These are phyloP conservation scores for Cucurbita argyrosperma DNA, from an alignment of 306 rosid species.

Conservation along the genomic window DNA sequence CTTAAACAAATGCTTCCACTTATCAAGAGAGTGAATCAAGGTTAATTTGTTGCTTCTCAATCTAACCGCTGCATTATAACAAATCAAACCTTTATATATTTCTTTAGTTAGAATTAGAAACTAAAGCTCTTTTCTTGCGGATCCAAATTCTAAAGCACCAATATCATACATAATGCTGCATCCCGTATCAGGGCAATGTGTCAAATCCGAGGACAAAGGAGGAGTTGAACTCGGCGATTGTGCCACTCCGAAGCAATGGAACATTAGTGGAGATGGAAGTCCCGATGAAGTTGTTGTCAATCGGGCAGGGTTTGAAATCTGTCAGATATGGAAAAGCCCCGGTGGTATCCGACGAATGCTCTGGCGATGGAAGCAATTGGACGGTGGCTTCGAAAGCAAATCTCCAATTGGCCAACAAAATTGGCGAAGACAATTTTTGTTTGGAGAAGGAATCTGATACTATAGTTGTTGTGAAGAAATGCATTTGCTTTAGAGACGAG, in stretches of 20 bases:
- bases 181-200: conserved; percentile 23
- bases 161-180: conserved; percentile 25
- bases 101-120: too few relatives aligned
- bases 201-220: conserved; percentile 7
- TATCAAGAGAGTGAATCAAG: conserved; percentile 16
- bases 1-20: conserved; percentile 23
- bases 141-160: conserved; percentile 22
- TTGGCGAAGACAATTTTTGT: not conserved
- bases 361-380: conserved; percentile 22
- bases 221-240: conserved; percentile 25
- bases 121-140: not conserved
- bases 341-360: conserved; percentile 15
- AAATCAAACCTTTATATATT: too few relatives aligned
- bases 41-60: not conserved
- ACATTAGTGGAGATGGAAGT: conserved; percentile 13
- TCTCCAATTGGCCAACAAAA: conserved; percentile 29
- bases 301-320: conserved; percentile 18
- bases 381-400: conserved; percentile 12
- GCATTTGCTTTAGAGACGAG: conserved; percentile 26
- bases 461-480: not conserved
- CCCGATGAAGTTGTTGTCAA: conserved; percentile 15
- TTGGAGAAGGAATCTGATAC: too few relatives aligned
- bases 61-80: too few relatives aligned
- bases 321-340: conserved; percentile 17
- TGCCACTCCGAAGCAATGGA: conserved; percentile 13